phyloP scores from a whole-genome alignment of 768 basidiomycete genomes.

The Suillus occidentalis region DNA sequence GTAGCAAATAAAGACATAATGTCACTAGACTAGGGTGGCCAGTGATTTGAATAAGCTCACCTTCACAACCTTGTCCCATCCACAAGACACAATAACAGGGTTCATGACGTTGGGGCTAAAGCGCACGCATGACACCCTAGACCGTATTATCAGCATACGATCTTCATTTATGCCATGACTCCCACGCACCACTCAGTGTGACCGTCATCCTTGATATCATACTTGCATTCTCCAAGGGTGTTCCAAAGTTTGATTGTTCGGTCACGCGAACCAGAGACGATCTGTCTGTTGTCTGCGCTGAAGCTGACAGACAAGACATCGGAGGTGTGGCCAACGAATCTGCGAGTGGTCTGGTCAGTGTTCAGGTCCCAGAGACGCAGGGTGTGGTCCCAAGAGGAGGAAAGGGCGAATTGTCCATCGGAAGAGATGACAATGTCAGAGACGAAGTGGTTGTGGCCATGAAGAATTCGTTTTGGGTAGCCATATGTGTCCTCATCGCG shows the following conservation, averaged over 20 bases:
- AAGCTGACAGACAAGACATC: slow-evolving; percentile 99
- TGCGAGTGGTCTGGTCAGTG: slow-evolving; percentile 93
- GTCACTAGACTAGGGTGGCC: slow-evolving; percentile 24
- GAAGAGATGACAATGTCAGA: slow-evolving; percentile 99
- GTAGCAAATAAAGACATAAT: slow-evolving; percentile 74
- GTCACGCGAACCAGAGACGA: slow-evolving; percentile 98
- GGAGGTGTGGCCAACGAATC: slow-evolving; percentile 96
- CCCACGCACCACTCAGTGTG: slow-evolving; percentile 83
- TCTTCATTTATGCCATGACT: not conserved
- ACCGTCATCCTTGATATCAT: slow-evolving; percentile 98
- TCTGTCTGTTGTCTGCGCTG: slow-evolving; percentile 99
- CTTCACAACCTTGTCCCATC: slow-evolving; percentile 99
- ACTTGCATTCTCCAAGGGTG: slow-evolving; percentile 99
- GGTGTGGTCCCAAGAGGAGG: slow-evolving; percentile 99
- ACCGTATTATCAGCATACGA: slow-evolving; percentile 9
- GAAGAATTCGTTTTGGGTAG: slow-evolving; percentile 95
- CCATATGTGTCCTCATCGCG: slow-evolving; percentile 91
- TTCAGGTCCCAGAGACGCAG: slow-evolving; percentile 99
- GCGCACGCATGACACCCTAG: slow-evolving; percentile 97
- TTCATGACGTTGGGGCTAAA: slow-evolving; percentile 98
- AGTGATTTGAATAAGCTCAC: slow-evolving; percentile 44
- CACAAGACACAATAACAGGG: slow-evolving; percentile 98
- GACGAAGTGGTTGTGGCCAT: slow-evolving; percentile 99
- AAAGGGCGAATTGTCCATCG: slow-evolving; percentile 98
- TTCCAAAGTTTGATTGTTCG: slow-evolving; percentile 99